Evolutionary conservation across 371 early-diverging fungal genomes (phyloP).

Genomic region (Choanephora cucurbitarum): DNA sequence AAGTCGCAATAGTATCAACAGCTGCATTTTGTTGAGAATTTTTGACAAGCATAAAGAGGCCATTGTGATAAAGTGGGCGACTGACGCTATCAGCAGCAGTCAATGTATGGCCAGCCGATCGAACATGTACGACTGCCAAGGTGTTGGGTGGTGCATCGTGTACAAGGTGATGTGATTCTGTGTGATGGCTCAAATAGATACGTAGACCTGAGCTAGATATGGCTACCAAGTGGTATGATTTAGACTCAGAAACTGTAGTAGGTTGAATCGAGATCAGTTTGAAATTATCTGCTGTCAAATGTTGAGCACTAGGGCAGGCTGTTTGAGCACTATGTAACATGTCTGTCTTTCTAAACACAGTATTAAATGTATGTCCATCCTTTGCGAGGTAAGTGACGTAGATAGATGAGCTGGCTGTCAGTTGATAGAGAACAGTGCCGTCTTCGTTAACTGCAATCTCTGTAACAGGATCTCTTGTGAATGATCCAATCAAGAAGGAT

Average conservation of each 20-base stretch:
- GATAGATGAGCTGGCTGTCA: constrained; percentile 59
- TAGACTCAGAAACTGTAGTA: constrained; percentile 60
- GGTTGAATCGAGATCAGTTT: constrained; percentile 69
- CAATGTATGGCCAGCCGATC: constrained; percentile 49
- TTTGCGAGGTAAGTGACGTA: constrained; percentile 51
- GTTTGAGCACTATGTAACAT: constrained; percentile 38
- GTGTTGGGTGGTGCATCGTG: constrained; percentile 34
- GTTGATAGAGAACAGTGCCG: constrained; percentile 35
- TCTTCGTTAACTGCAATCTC: constrained; percentile 64
- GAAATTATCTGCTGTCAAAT: constrained; percentile 41
- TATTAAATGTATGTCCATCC: constrained; percentile 23
- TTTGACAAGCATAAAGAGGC: constrained; percentile 60
- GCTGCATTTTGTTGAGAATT: constrained; percentile 55
- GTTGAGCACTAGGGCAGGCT: constrained; percentile 40
- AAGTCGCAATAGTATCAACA: constrained; percentile 61
- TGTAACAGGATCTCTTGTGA: constrained; percentile 47
- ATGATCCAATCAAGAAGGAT: constrained; percentile 15
- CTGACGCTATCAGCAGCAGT: constrained; percentile 49
- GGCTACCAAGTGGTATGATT: constrained; percentile 64
- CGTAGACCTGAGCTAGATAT: constrained; percentile 72
- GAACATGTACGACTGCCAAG: constrained; percentile 68
- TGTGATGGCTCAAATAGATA: constrained; percentile 65
- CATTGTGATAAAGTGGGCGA: constrained; percentile 62
- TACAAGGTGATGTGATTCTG: constrained; percentile 9
- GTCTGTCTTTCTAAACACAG: constrained; percentile 21